Evolutionary conservation across 2,329 filamentous ascomycete genomes (phyloP), one percentile per base, ranked within the genome.

Genomic region (Colletotrichum camelliae): DNA sequence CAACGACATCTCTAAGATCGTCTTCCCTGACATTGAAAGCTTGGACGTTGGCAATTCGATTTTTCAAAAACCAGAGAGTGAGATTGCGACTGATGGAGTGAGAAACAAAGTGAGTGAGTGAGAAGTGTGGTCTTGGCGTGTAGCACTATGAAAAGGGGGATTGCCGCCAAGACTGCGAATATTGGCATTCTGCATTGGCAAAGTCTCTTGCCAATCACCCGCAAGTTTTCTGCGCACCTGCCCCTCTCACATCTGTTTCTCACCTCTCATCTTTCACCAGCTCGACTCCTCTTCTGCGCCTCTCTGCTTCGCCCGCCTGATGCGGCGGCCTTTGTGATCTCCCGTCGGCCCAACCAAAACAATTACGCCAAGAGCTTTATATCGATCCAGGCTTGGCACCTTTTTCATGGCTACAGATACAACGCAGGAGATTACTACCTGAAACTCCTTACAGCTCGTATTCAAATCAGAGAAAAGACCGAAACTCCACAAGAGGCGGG

Each of bases 81-180:
- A 27, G 43, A 35, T 33, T 70, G 67, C 37, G n/a, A 70, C 67
- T 3, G 29, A 13, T 21, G n/a, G 12, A 15, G 31, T 73, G 58
- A 68, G 35, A 68, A 24, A 68, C 60, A 62, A 29, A 70, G 67
- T 70, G 39, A 52, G n/a, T 60, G 66, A 68, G 52, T 24, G 15
- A 58, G 18, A 33, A 65, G n/a, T 55, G 58, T 31, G 72, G 52
- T 57, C 73, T 75, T 73, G 73, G 70, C 64, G 66, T 35, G 73
- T 75, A 73, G 70, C 70, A 72, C 33, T 68, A 68, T 60, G 35
- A 66, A 73, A 75, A 75, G 62, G 64, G 70, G 48, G 64, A 73
- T 65, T 58, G n/a, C 48, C 31, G 70, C 70, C 74, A 76, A 76
- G 64, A 37, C 29, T 60, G 35, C 21, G 64, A 55, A 55, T 69